Conservation (phyloP, 306 rosid genomes). For the Dalbergia cultrata region DNA sequence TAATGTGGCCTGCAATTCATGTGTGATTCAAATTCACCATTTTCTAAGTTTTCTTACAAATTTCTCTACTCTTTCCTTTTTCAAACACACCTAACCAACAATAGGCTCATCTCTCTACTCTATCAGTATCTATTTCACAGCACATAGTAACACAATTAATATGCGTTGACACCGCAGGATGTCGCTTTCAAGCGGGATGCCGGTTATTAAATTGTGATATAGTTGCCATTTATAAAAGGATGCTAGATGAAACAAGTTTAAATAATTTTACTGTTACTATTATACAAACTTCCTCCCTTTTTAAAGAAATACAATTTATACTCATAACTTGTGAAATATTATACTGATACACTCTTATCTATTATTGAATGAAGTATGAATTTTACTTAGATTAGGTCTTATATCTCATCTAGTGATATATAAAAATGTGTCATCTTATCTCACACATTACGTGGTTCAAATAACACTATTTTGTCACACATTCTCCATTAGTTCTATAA, state of each 20-base stretch:
- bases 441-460: too few relatives aligned
- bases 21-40: slow-evolving; percentile 25
- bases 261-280: background rate
- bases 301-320: background rate
- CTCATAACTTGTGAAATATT: too few relatives aligned
- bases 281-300: background rate
- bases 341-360: too few relatives aligned
- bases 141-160: background rate
- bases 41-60: slow-evolving; percentile 18
- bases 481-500: slow-evolving; percentile 1
- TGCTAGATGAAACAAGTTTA: background rate
- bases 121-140: slow-evolving; percentile 16
- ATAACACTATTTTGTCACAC: background rate
- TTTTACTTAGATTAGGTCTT: too few relatives aligned
- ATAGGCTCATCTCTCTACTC: background rate
- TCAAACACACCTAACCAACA: background rate
- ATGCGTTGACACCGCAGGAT: background rate
- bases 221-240: background rate
- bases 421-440: too few relatives aligned
- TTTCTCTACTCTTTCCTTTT: background rate
- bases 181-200: background rate
- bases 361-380: too few relatives aligned
- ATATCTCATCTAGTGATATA: too few relatives aligned
- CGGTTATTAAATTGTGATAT: background rate
- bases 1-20: slow-evolving; percentile 15